Base-by-base conservation (phyloP, 2,329 filamentous ascomycete genomes). In the Arthrobotrys musiformis region DNA sequence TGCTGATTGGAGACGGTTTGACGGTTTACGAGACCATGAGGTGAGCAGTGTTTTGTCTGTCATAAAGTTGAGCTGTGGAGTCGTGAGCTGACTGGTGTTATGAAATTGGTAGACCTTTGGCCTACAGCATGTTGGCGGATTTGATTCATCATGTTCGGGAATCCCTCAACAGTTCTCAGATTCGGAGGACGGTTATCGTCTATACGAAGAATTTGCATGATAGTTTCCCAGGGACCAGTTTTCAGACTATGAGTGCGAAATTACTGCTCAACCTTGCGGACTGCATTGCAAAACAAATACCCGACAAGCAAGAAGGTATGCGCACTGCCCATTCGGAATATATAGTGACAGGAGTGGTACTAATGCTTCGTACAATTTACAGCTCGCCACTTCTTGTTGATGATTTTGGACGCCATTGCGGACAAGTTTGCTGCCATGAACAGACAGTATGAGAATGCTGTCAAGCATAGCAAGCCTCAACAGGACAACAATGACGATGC, bases 371-470 rank as follows among this genome's bases (percentile, higher is more conserved):
- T 11, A n/a, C 62, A 26, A 17, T 40, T n/a, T 62, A 26, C 22
- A 80, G 95, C 95, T 24, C 90, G 96, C 4, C 94, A 98, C 83
- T 97, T 97, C 83, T 86, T 99, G 78, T 93, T 99, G 82, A 95
- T 97, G 90, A 98, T 99, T 50, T 85, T 99, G 70, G 96, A 98
- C 83, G 95, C 96, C 8, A 98, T 99, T 80, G 95, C 93, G 58
- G 95, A 99, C 82, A 99, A 99, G 82, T 98, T 99, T 82, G 94
- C 94, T 0, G 90, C 93, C 1, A 99, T 99, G 95, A 99, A 99
- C 82, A 89, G 93, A 70, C 93, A 98, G 83, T 98, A 97, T 82
- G 89, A 91, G 40, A 99, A 99, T 83, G 93, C 95, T 15, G 92
- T 97, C 52, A 99, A 98, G 84, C 87, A 97, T 4, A 97, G 93